Evolutionary conservation across 805 yeast species (phyloP), one percentile per base, ranked within the genome.

Genomic region (Candida krabiensis): DNA sequence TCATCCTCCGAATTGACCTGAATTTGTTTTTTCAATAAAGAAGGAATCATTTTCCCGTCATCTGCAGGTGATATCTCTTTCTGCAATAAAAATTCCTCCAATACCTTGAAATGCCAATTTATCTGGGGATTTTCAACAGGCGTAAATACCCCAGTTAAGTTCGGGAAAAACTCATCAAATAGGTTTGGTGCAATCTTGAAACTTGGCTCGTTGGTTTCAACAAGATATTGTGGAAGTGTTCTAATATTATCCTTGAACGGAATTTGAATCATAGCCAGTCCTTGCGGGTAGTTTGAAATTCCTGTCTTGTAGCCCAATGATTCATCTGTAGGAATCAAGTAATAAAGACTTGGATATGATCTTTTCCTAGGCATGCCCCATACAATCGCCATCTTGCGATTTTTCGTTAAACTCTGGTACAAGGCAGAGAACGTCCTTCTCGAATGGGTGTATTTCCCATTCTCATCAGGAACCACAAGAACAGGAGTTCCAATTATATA

Each of bases 161-260:
- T 47, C 37, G 45, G 50, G 5, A 49, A 47, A 9, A 64, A 37
- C 6, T 37, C 46, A 26, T 45, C 60, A 25, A 46, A 58, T 11
- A 41, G 11, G 16, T 52, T 49, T 2, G 56, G 45, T 9, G 39
- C 32, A 9, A 52, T 41, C 4, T 31, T 27, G 21, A 31, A 35
- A 8, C 33, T 28, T 3, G 58, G 49, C 11, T 49, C 40, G 19
- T 60, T 60, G 1, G 56, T 47, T 18, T 56, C 42, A 9, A 37
- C 35, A 5, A 46, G 24, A 41, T 48, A 51, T 2, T 37, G 38
- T 0, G 97, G 96, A 4, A 78, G 58, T 23, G 74, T 69, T 35
- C 97, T 67, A 3, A 88, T 60, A 55, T 87, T 91, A 48, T 88
- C 95, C 12, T 77, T 61, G 68, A 75, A 84, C 1, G 98, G 96